Evolutionary conservation across 306 rosid species (phyloP), one percentile per base, ranked within the genome.

Genomic region (Vigna nakashimae): DNA sequence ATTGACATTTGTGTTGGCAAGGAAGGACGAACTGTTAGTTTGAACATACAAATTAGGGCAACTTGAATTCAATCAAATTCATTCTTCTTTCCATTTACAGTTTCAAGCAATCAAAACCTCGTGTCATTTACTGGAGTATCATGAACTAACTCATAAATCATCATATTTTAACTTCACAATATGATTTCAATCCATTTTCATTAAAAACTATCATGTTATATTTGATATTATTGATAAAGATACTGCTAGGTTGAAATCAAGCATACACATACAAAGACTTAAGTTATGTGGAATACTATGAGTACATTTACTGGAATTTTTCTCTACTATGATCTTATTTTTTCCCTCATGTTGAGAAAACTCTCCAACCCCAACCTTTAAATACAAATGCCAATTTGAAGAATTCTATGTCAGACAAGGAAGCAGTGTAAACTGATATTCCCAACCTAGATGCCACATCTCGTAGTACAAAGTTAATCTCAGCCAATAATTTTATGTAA

Each of bases 311-410:
- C 42, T 26, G 3, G 43, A 26, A 79, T 50, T 48, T 30, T 70
- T 60, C 70, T 53, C 50, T 51, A 10, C 49, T 53, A 79, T 15
- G 63, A 28, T 73, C 73, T 66, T 56, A 56, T 48, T 4, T 65
- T 30, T 65, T 22, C 49, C 65, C 59, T 11, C 50, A 71, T 30
- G 70, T 13, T 42, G 38, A 34, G 7, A 34, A 34, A 50, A 30
- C 74, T 71, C 73, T 66, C 73, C 63, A 77, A 51, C 65, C 67
- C 73, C 56, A 58, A 69, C 76, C 80, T 66, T 5, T 77, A 65
- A 51, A 80, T 63, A 80, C 26, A 57, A 65, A 71, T 40, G 53
- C 68, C 50, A 55, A 73, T 36, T 62, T 60, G 58, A 43, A 73
- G 13, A 57, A 59, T 65, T 50, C 82, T 65, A 46, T 66, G 62